Percentiles rank a stretch among this genome's conserved stretches.
Conservation (phyloP, 2,329 filamentous ascomycete genomes). For the Phoma sp. region DNA sequence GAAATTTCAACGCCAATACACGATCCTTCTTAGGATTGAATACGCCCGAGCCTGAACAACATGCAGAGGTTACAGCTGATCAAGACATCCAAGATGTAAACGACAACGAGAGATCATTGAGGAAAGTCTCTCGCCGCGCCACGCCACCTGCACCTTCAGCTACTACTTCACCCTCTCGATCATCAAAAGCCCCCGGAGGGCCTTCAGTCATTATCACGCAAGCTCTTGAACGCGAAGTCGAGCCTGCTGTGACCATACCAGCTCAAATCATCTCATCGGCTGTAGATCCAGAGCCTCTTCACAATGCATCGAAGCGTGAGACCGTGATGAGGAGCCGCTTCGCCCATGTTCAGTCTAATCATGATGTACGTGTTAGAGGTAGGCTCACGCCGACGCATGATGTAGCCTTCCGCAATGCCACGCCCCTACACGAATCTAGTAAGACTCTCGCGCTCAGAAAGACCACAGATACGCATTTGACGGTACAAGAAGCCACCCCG, state of each 20-base stretch:
- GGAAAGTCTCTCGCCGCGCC: not conserved
- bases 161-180: not conserved
- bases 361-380: not conserved
- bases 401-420: not conserved
- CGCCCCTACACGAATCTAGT: not conserved
- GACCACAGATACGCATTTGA: too few species aligned
- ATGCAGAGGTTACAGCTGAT: not conserved
- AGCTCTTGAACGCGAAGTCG: not conserved
- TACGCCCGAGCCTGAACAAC: not conserved
- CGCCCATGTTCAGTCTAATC: not conserved
- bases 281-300: too few species aligned
- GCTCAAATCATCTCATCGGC: not conserved
- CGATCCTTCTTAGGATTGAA: not conserved
- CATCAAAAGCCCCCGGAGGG: not conserved
- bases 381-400: not conserved
- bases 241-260: not conserved
- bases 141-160: not conserved
- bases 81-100: not conserved
- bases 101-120: not conserved
- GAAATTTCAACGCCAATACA: not conserved
- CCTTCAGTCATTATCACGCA: not conserved
- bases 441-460: not conserved
- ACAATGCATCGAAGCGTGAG: not conserved
- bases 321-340: not conserved
- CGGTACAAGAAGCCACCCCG: constrained; percentile 1